Conservation (phyloP, 768 basidiomycete genomes). For the Amanita pseudoporphyria region DNA sequence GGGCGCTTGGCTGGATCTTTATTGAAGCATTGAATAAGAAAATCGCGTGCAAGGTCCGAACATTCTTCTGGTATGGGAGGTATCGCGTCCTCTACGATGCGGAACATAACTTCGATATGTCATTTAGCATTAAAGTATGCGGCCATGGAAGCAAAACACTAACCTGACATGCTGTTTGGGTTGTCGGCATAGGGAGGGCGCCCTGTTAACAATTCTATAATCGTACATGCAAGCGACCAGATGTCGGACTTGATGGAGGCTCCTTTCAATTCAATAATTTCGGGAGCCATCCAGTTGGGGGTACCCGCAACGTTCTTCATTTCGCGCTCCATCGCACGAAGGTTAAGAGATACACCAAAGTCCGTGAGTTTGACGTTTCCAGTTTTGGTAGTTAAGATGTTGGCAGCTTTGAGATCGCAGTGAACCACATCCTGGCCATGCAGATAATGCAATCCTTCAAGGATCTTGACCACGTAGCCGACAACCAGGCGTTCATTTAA, state of each 20-base stretch:
- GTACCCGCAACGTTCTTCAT: slow-evolving; percentile 87
- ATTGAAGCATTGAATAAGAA: slow-evolving; percentile 80
- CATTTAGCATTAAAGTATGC: slow-evolving; percentile 5
- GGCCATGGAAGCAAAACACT: slow-evolving; percentile 15
- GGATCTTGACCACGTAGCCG: slow-evolving; percentile 90
- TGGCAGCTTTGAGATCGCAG: slow-evolving; percentile 97
- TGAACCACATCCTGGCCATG: slow-evolving; percentile 89
- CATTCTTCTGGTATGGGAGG: slow-evolving; percentile 79
- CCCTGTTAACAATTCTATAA: slow-evolving; percentile 90
- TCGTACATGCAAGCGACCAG: slow-evolving; percentile 92
- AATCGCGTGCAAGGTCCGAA: slow-evolving; percentile 69
- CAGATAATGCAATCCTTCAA: slow-evolving; percentile 91
- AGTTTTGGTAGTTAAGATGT: slow-evolving; percentile 97
- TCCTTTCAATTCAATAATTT: slow-evolving; percentile 92
- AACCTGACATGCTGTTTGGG: slow-evolving; percentile 84
- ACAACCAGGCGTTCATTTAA: slow-evolving; percentile 89
- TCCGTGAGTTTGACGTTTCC: slow-evolving; percentile 97
- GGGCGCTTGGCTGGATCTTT: slow-evolving; percentile 84
- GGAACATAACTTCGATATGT: slow-evolving; percentile 75
- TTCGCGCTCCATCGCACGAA: slow-evolving; percentile 82
- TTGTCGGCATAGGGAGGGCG: slow-evolving; percentile 89
- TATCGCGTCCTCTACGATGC: slow-evolving; percentile 88
- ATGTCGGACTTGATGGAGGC: slow-evolving; percentile 92
- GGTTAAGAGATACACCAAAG: slow-evolving; percentile 94
- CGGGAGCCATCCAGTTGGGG: slow-evolving; percentile 99